Base-by-base conservation (phyloP, 441 rosid species). In the Pelargonium fulgidum region DNA sequence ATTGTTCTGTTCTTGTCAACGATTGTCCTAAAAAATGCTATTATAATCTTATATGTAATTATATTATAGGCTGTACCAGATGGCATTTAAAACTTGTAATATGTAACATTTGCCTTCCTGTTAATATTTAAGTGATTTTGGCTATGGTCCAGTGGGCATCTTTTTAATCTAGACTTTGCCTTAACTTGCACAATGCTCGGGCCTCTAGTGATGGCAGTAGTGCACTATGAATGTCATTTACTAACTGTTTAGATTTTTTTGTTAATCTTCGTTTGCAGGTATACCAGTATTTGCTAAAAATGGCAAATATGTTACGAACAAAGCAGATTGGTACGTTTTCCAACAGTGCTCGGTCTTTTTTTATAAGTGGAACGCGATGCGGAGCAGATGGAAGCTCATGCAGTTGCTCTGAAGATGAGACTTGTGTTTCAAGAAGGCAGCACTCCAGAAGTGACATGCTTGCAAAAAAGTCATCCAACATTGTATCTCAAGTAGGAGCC, bases 261-360 rank as follows among this genome's bases (percentile, higher is more conserved):
- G n/a, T 19, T 22, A 59, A 33, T 68, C 22, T 79, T 72, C 26
- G 77, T 70, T 67, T 44, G 62, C 19, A 72, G 81, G 76, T 68
- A 61, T 47, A 64, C 48, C 62, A 65, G 44, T 64, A 64, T 54
- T 71, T 78, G 73, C 82, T 79, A 85, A 77, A 68, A 11, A 10
- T 47, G 54, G 14, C 13, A n/a, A 47, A 47, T 71, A 89, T 93
- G 98, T 70, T 86, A 74, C 82, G 94, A 45, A 80, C 92, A 70
- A 90, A 93, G 84, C 91, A 84, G 12, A 64, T 93, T 64, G 73
- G 84, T 77, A 89, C 81, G 73, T 88, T 92, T 74, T 90, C 97
- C 77, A 86, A 79, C 72, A 79, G 77, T 68, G 92, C 96, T 16
- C 82, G 94, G 73, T 83, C 88, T 29, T 81, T 86, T 79, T 79